These are phyloP conservation scores for Buxus sempervirens DNA, from an alignment of 164 flowering plant species.

Conservation along the genomic window DNA sequence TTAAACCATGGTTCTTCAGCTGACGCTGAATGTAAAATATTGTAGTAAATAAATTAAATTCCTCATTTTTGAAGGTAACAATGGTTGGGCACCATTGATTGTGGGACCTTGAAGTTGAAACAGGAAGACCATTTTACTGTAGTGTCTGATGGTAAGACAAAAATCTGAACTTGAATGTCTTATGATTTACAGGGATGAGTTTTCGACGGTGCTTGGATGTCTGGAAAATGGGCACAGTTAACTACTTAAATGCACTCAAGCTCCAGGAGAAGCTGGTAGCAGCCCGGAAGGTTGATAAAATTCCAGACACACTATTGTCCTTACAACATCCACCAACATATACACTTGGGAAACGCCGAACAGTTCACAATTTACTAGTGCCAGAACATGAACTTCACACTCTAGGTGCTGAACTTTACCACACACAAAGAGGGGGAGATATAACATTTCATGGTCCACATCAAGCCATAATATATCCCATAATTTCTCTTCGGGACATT, in stretches of 20 bases:
- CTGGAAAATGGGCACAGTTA: conserved; percentile 77
- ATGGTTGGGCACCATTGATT: too few species aligned
- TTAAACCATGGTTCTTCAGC: too few species aligned
- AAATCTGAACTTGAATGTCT: not conserved
- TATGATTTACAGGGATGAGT: conserved; percentile 44
- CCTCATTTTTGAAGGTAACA: too few species aligned
- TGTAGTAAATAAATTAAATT: too few species aligned
- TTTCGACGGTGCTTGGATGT: conserved; percentile 54
- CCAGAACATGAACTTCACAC: conserved; percentile 53
- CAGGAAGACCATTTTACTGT: too few species aligned
- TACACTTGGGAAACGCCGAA: conserved; percentile 81
- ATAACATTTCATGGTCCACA: conserved; percentile 91
- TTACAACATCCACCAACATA: conserved; percentile 94
- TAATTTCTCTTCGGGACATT: conserved; percentile 64
- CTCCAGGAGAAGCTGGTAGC: conserved; percentile 76
- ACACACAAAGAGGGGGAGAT: conserved; percentile 93
- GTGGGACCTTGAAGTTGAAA: too few species aligned
- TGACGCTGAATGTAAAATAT: too few species aligned
- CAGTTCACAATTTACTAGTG: conserved; percentile 74
- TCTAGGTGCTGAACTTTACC: conserved; percentile 88
- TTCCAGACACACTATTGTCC: conserved; percentile 65
- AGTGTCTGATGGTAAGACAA: too few species aligned
- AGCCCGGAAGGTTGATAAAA: conserved; percentile 52
- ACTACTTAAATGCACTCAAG: conserved; percentile 68
- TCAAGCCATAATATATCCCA: conserved; percentile 85